These are phyloP conservation scores for Arabidopsis hybrid DNA, from an alignment of 441 rosid species.

Conservation along the genomic window DNA sequence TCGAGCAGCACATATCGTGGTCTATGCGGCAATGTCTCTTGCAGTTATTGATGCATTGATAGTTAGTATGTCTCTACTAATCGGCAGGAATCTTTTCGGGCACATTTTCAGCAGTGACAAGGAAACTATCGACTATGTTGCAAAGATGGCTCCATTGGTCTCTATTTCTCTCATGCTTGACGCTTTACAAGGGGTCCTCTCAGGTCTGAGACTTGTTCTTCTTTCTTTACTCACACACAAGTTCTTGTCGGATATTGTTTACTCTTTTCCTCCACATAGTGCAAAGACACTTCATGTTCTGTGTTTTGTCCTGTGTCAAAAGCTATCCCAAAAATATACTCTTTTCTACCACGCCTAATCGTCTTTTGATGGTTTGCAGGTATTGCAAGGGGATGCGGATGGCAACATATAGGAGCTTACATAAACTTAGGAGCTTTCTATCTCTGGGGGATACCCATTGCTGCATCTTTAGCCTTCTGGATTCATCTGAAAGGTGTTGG, in stretches of 20 bases:
- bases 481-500: constrained; percentile 54
- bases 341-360: neutral
- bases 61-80: constrained; percentile 19
- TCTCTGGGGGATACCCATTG: constrained; percentile 60
- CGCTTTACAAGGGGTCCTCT: constrained; percentile 66
- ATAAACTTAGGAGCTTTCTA: constrained; percentile 65
- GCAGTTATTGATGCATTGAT: neutral
- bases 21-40: neutral
- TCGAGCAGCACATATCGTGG: neutral
- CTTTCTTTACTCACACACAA: constrained; percentile 13
- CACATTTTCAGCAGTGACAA: constrained; percentile 66
- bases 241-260: neutral
- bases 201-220: constrained; percentile 51
- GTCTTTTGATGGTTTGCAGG: constrained; percentile 46
- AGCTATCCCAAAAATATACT: neutral
- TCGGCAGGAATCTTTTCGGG: constrained; percentile 6
- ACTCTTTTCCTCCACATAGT: neutral
- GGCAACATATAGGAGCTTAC: constrained; percentile 74
- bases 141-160: constrained; percentile 72
- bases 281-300: neutral
- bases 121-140: constrained; percentile 68
- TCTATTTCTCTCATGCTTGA: constrained; percentile 60
- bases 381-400: constrained; percentile 65
- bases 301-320: constrained; percentile 6
- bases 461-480: constrained; percentile 59